Evolutionary conservation across 441 rosid species (phyloP), one percentile per base, ranked within the genome.

Genomic region (Populus hybrid): DNA sequence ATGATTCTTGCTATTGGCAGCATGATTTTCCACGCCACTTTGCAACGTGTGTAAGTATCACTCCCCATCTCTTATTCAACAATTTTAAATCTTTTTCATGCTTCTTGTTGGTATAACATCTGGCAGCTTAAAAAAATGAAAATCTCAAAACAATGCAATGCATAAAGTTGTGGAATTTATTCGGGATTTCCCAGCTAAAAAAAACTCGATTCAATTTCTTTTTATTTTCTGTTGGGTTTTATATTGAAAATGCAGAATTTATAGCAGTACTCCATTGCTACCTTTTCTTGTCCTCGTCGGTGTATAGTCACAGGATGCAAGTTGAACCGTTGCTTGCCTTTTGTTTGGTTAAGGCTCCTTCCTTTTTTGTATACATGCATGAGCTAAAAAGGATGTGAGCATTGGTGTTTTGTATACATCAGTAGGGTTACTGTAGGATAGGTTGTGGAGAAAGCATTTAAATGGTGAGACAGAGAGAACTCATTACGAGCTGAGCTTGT

Each of bases 1-100:
- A n/a, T n/a, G n/a, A n/a, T n/a, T n/a, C n/a, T n/a, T n/a, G n/a
- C 97, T 3, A 85, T 90, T 2, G 98, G 98, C 71, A 94, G 97
- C 91, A 90, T 94, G 94, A 82, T 93, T 76, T 91, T 88, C 85
- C 98, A 94, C 82, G 93, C 93, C 79, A 88, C 98, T 12, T 80
- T 94, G 84, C 97, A 89, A 73, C 89, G 83, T 31, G 83, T 88
- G 98, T 94, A 86, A 87, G 96, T 87, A 18, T 64, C 59, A 11
- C 31, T 59, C 42, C 6, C 73, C 56, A 21, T 21, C 11, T 26
- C 2, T 9, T 21, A 16, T 75, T 69, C 35, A 23, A 31, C 29
- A 35, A 35, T 35, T 7, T 35, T 35, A 5, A 35, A 5, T 1
- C 7, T 35, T 35, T 20, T 36, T 67, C 33, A 12, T 66, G 69